These are phyloP conservation scores for Thelonectria olida DNA, from an alignment of 2,329 filamentous ascomycete species.

Conservation along the genomic window DNA sequence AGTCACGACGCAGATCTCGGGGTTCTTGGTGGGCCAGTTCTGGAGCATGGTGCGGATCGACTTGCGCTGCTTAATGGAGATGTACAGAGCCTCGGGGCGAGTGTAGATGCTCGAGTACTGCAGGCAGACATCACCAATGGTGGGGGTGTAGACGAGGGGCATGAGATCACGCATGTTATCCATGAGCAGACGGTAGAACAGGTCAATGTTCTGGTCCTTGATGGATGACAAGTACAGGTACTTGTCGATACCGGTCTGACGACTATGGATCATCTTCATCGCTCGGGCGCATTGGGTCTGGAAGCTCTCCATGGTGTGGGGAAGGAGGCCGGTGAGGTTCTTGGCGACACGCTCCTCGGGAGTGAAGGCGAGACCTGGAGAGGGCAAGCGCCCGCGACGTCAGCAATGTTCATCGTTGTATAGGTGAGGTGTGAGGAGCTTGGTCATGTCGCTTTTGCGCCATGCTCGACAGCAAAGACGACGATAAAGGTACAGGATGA, in stretches of 20 bases:
- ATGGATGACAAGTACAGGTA: conserved; percentile 83
- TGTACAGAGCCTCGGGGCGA: conserved; percentile 93
- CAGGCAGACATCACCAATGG: conserved; percentile 94
- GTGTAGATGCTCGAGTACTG: conserved; percentile 97
- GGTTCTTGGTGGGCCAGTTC: conserved; percentile 91
- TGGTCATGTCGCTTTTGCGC: neutral
- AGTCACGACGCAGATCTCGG: conserved; percentile 96
- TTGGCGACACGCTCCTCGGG: conserved; percentile 70
- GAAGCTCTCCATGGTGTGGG: conserved; percentile 69
- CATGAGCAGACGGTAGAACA: conserved; percentile 85
- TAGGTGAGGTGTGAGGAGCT: neutral
- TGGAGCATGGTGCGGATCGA: conserved; percentile 87
- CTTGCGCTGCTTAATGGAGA: conserved; percentile 93
- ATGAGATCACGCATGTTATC: conserved; percentile 82
- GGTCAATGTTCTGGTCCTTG: conserved; percentile 79
- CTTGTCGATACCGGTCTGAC: conserved; percentile 78
- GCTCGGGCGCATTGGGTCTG: conserved; percentile 71
- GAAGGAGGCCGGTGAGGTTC: conserved; percentile 73
- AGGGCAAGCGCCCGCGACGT: neutral
- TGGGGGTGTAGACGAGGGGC: conserved; percentile 87
- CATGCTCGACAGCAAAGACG: conserved; percentile 16
- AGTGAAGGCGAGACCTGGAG: conserved; percentile 68
- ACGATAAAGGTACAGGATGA: conserved; percentile 3
- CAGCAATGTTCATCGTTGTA: neutral
- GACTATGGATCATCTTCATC: conserved; percentile 77